A percentile compares a stretch with the other conserved stretches of the same genome.
These are phyloP conservation scores for Sistotremastrum niveocremeum DNA, from an alignment of 768 basidiomycete genomes.

Conservation along the genomic window DNA sequence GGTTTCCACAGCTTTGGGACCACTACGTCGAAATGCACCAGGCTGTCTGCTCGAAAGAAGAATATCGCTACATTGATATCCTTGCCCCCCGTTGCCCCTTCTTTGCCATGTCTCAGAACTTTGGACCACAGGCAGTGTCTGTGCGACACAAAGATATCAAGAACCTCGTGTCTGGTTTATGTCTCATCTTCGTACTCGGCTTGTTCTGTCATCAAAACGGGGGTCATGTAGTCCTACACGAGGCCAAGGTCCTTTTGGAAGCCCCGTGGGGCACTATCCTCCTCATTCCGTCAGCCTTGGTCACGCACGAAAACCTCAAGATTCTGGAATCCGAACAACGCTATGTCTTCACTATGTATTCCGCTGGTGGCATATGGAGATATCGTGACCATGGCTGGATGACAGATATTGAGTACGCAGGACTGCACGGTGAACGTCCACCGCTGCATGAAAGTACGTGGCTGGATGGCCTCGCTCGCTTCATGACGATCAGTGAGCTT, in stretches of 20 bases:
- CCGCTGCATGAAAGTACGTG: too few relatives aligned
- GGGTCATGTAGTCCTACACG: constrained; percentile 8
- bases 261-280: constrained; percentile 8
- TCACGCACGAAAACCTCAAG: constrained; percentile 7
- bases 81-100: background rate
- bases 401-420: too few relatives aligned
- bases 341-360: constrained; percentile 9
- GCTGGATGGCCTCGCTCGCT: too few relatives aligned
- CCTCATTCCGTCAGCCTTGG: constrained; percentile 10
- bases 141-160: background rate
- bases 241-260: constrained; percentile 9
- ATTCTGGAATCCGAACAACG: constrained; percentile 3
- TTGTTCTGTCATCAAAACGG: constrained; percentile 4
- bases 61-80: too few relatives aligned
- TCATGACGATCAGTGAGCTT: too few relatives aligned
- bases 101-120: constrained; percentile 6
- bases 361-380: constrained; percentile 7
- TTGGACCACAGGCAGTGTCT: constrained; percentile 2
- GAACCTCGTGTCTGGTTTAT: constrained; percentile 2
- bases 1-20: too few relatives aligned
- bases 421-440: too few relatives aligned
- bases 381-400: background rate
- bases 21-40: too few relatives aligned
- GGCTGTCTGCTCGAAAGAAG: too few relatives aligned
- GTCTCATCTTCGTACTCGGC: constrained; percentile 5